These are phyloP conservation scores for Fonsecaea nubica DNA, from an alignment of 2,329 filamentous ascomycete genomes.

Conservation along the genomic window DNA sequence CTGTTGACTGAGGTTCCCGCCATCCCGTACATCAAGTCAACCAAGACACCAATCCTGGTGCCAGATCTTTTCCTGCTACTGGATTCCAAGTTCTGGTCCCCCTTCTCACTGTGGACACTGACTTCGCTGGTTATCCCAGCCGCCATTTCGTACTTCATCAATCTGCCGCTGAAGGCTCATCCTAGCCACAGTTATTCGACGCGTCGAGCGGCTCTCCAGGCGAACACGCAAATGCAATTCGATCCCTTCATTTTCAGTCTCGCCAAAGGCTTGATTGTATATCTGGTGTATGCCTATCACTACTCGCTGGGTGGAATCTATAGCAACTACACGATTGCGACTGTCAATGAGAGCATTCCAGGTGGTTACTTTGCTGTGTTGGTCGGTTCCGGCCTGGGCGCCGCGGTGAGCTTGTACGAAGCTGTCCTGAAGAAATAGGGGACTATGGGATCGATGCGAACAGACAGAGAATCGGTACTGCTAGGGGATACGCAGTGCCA, in stretches of 20 bases:
- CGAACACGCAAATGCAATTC: slow-evolving; percentile 51
- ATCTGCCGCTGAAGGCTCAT: slow-evolving; percentile 67
- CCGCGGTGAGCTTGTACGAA: slow-evolving; percentile 54
- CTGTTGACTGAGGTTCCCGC: slow-evolving; percentile 72
- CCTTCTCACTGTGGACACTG: slow-evolving; percentile 75
- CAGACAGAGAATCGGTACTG: not conserved
- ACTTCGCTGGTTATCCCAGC: slow-evolving; percentile 75
- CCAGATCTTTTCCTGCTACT: slow-evolving; percentile 81
- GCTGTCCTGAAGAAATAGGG: slow-evolving; percentile 52
- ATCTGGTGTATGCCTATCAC: slow-evolving; percentile 73
- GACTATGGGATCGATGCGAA: not conserved
- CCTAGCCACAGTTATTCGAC: slow-evolving; percentile 45
- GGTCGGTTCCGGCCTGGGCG: slow-evolving; percentile 51
- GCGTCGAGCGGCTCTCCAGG: slow-evolving; percentile 44
- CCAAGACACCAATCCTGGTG: slow-evolving; percentile 68
- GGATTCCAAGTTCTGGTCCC: slow-evolving; percentile 81
- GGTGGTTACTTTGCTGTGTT: slow-evolving; percentile 50
- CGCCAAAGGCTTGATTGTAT: slow-evolving; percentile 80
- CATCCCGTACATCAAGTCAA: slow-evolving; percentile 61
- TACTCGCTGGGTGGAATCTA: slow-evolving; percentile 50
- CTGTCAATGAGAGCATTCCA: slow-evolving; percentile 49
- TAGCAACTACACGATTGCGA: slow-evolving; percentile 46
- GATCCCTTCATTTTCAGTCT: slow-evolving; percentile 93
- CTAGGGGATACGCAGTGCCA: not conserved
- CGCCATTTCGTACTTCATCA: slow-evolving; percentile 85